Evolutionary conservation across 2,329 filamentous ascomycete species (phyloP).

Genomic region (Aspergillus spinulosporus): DNA sequence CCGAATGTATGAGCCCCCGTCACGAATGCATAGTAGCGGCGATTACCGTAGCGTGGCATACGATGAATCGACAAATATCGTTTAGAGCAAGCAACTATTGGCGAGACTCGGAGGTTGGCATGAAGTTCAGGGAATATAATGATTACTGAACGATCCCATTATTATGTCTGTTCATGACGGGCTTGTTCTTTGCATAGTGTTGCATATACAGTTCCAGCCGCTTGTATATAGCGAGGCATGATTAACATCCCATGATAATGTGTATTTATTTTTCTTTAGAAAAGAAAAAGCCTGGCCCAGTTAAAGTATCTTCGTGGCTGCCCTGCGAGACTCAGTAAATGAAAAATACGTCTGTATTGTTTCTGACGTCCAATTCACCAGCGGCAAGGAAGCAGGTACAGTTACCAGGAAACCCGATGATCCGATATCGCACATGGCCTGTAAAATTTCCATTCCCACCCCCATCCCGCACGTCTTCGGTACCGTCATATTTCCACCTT

Average conservation of each 20-base stretch:
- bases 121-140: slow-evolving; percentile 12
- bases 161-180: slow-evolving; percentile 13
- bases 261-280: not conserved
- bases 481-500: not conserved
- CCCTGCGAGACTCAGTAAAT: not conserved
- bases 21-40: slow-evolving; percentile 59
- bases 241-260: not conserved
- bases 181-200: slow-evolving; percentile 19
- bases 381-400: too few relatives aligned
- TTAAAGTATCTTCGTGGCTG: not conserved
- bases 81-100: not conserved
- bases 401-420: slow-evolving; percentile 4
- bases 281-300: too few relatives aligned
- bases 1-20: slow-evolving; percentile 81
- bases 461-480: not conserved
- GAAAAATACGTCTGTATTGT: slow-evolving; percentile 2
- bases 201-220: slow-evolving; percentile 15
- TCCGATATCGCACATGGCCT: slow-evolving; percentile 25
- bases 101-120: not conserved
- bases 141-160: slow-evolving; percentile 16
- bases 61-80: slow-evolving; percentile 31
- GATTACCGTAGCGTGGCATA: slow-evolving; percentile 60
- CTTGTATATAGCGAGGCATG: slow-evolving; percentile 8
- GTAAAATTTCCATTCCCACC: not conserved
- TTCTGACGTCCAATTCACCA: not conserved